A percentile compares a stretch with the other conserved stretches of the same genome.
Conservation (phyloP, 108 stramenopile genomes). For the Asterionellopsis glacialis region DNA sequence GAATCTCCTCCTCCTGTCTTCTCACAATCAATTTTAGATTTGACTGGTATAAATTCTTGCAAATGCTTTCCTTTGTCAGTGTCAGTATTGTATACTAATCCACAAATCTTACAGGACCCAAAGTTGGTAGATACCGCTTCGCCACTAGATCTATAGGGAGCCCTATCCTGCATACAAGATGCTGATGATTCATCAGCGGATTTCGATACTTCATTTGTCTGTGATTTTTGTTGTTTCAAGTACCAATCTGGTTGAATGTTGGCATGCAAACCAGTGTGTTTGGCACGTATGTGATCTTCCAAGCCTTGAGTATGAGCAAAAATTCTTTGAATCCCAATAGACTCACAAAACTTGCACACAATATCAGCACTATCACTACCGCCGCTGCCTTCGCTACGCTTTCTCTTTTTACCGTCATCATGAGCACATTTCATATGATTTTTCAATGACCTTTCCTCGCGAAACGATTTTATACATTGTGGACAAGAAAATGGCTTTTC, state of each 20-base stretch:
- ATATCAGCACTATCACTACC: neutral
- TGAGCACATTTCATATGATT: slow-evolving; percentile 52
- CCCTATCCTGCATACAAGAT: neutral
- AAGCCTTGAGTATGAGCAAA: slow-evolving; percentile 59
- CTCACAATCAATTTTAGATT: neutral
- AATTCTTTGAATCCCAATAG: slow-evolving; percentile 11
- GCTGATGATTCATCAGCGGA: neutral
- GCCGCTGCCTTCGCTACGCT: slow-evolving; percentile 3
- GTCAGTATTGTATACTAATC: slow-evolving; percentile 3
- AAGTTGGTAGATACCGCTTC: neutral
- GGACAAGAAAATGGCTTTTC: slow-evolving; percentile 34
- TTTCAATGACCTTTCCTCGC: slow-evolving; percentile 61
- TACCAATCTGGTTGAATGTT: slow-evolving; percentile 71
- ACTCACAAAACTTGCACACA: neutral
- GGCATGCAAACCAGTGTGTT: slow-evolving; percentile 57
- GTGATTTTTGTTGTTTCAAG: neutral
- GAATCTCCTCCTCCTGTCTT: neutral
- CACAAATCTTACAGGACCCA: slow-evolving; percentile 17
- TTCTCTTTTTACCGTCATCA: slow-evolving; percentile 19
- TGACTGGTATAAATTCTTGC: slow-evolving; percentile 11
- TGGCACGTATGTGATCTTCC: slow-evolving; percentile 59
- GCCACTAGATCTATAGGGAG: no score
- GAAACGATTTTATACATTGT: slow-evolving; percentile 57
- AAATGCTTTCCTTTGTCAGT: slow-evolving; percentile 4
- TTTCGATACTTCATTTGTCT: slow-evolving; percentile 5